Percentiles rank a stretch among this genome's conserved stretches.
phyloP scores from a whole-genome alignment of 768 basidiomycete genomes.

The Podaxis sp. region DNA sequence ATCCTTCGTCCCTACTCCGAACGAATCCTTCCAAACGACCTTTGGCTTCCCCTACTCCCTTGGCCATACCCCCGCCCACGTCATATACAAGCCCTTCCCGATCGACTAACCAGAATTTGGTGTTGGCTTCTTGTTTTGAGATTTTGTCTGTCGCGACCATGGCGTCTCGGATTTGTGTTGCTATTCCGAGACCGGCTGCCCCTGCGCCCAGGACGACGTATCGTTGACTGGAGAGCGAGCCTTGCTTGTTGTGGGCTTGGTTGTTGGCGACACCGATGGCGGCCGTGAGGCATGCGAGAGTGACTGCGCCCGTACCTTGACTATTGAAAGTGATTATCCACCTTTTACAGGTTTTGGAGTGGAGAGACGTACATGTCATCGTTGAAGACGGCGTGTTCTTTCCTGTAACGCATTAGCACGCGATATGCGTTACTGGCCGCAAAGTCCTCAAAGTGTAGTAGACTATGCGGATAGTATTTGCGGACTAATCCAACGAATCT shows the following conservation, averaged over 20 bases:
- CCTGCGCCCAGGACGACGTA: slow-evolving; percentile 80
- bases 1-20: slow-evolving; percentile 54
- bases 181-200: slow-evolving; percentile 80
- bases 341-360: neutral
- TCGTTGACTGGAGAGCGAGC: slow-evolving; percentile 63
- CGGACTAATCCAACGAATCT: slow-evolving; percentile 77
- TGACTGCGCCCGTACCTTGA: slow-evolving; percentile 77
- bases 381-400: slow-evolving; percentile 73
- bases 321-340: slow-evolving; percentile 26
- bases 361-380: slow-evolving; percentile 66
- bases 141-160: slow-evolving; percentile 57
- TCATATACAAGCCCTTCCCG: slow-evolving; percentile 33
- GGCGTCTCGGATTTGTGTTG: slow-evolving; percentile 74
- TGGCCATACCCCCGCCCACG: slow-evolving; percentile 20
- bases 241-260: slow-evolving; percentile 31
- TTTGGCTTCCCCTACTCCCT: slow-evolving; percentile 30
- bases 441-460: slow-evolving; percentile 87
- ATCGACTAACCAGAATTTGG: slow-evolving; percentile 73
- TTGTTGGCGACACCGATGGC: slow-evolving; percentile 61
- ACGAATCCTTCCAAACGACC: slow-evolving; percentile 53
- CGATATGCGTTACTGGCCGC: slow-evolving; percentile 75
- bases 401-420: slow-evolving; percentile 59
- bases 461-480: slow-evolving; percentile 62
- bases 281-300: slow-evolving; percentile 65
- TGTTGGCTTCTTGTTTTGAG: slow-evolving; percentile 55